These are phyloP conservation scores for Fusarium sp. DNA, from an alignment of 2,329 filamentous ascomycete genomes.

Conservation along the genomic window DNA sequence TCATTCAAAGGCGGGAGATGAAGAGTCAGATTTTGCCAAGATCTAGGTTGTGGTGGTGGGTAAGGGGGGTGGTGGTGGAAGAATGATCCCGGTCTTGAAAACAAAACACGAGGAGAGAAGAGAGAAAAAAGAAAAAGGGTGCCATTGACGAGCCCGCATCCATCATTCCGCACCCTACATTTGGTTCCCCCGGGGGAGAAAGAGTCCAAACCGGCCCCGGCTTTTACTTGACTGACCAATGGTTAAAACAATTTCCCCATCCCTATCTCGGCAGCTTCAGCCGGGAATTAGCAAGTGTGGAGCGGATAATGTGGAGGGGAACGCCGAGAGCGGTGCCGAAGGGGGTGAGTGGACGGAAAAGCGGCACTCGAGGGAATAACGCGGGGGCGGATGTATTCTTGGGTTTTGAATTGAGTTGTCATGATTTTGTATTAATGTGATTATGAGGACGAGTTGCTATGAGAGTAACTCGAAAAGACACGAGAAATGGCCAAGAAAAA, in stretches of 20 bases:
- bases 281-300: slow-evolving; percentile 4
- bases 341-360: slow-evolving; percentile 1
- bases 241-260: neutral
- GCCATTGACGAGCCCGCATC: neutral
- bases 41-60: slow-evolving; percentile 1
- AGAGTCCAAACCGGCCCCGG: neutral
- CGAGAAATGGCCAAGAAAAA: neutral
- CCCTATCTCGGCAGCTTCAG: slow-evolving; percentile 18
- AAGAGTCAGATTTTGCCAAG: slow-evolving; percentile 4
- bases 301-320: slow-evolving; percentile 2
- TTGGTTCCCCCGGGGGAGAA: neutral
- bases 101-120: neutral
- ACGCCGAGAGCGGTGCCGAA: slow-evolving; percentile 37
- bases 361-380: slow-evolving; percentile 24
- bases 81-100: slow-evolving; percentile 26
- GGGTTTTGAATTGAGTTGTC: neutral
- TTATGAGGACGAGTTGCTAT: neutral
- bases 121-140: neutral
- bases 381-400: slow-evolving; percentile 13
- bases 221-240: slow-evolving; percentile 28
- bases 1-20: neutral
- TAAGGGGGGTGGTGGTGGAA: slow-evolving; percentile 17
- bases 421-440: neutral
- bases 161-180: neutral
- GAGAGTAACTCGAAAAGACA: neutral